phyloP scores from a whole-genome alignment of 257 asterid species.

The Gardenia jasminoides region DNA sequence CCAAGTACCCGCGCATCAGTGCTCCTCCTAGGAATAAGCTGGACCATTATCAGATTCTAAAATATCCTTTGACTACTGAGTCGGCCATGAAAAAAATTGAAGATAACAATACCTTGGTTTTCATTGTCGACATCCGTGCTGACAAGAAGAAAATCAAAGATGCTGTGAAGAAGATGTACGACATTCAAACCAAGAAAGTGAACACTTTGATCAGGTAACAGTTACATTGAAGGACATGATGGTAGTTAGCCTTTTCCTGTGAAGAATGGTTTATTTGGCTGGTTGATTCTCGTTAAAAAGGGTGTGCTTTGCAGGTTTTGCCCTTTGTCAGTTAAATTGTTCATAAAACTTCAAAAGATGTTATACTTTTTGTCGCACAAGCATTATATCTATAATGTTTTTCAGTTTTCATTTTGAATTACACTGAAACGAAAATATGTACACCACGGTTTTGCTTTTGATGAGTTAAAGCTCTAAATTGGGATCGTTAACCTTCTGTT shows the following conservation, averaged over 20 bases:
- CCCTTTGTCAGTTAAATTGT: background rate
- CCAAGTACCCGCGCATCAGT: slow-evolving; percentile 36
- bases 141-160: slow-evolving; percentile 40
- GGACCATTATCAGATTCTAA: slow-evolving; percentile 37
- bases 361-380: background rate
- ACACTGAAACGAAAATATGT: background rate
- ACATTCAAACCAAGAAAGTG: slow-evolving; percentile 41
- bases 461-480: background rate
- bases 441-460: too few relatives aligned
- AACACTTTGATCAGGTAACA: slow-evolving; percentile 39
- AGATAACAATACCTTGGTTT: slow-evolving; percentile 40
- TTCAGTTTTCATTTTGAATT: background rate
- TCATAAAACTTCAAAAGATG: background rate
- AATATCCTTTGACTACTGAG: slow-evolving; percentile 40
- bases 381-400: background rate
- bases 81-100: slow-evolving; percentile 44
- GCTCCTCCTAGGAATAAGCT: slow-evolving; percentile 39
- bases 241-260: background rate
- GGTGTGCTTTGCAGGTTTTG: background rate
- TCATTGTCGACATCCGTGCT: slow-evolving; percentile 42
- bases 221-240: background rate
- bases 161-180: slow-evolving; percentile 44
- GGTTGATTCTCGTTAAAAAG: background rate
- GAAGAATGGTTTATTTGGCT: background rate
- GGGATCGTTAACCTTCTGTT: background rate